Percentiles rank a stretch among this genome's conserved stretches.
Evolutionary conservation across 352 stramenopile genomes (phyloP).

Genomic region (Stephanocyclus meneghinianus): DNA sequence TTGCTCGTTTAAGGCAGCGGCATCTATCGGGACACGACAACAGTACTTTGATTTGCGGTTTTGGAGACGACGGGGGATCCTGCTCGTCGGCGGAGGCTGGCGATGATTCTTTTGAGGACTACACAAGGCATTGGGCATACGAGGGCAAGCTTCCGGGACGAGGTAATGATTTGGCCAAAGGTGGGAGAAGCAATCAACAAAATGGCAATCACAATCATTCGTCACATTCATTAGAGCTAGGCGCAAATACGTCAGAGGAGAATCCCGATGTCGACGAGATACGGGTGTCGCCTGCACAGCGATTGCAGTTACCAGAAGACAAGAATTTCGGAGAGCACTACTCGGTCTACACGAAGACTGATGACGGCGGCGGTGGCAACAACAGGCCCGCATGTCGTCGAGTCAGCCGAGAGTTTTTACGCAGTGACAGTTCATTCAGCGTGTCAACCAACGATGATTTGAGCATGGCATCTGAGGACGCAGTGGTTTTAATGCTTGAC

Average conservation of each 20-base stretch:
- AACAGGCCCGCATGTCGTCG: background rate
- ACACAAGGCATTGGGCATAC: background rate
- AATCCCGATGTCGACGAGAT: too few species aligned
- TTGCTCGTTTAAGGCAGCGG: background rate
- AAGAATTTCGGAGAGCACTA: background rate
- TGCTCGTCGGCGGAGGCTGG: background rate
- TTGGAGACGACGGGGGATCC: background rate
- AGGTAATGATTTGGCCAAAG: background rate
- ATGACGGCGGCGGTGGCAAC: background rate
- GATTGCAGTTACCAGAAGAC: too few species aligned
- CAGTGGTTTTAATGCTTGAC: constrained; percentile 42
- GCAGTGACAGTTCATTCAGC: background rate
- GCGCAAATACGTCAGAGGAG: too few species aligned
- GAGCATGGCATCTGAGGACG: constrained; percentile 34
- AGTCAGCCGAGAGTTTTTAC: background rate
- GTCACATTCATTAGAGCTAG: too few species aligned
- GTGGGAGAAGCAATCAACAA: background rate
- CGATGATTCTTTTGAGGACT: background rate
- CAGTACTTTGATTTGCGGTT: constrained; percentile 5
- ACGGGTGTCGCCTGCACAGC: too few species aligned
- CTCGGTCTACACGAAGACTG: background rate
- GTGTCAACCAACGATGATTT: background rate
- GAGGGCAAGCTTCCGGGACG: background rate
- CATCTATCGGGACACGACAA: background rate
- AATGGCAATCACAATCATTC: too few species aligned